phyloP scores from a whole-genome alignment of 495 filamentous ascomycete species.

The Hypoxylon rickii region DNA sequence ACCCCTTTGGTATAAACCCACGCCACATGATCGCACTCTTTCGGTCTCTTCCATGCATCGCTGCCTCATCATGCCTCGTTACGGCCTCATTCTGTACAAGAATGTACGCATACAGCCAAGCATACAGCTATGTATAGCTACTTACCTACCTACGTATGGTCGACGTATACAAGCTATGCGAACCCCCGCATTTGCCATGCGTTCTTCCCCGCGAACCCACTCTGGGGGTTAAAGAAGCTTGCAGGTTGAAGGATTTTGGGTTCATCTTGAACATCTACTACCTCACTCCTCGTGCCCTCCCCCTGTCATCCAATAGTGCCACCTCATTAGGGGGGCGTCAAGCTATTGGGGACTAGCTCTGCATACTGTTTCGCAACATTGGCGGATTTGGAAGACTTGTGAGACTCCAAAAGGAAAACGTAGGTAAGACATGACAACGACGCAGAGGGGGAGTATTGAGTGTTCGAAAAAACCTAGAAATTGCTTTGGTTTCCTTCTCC shows the following conservation, averaged over 20 bases:
- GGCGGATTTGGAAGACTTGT: slow-evolving; percentile 5
- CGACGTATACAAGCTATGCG: slow-evolving; percentile 13
- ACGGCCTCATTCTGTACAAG: not conserved
- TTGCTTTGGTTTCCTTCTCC: slow-evolving; percentile 1
- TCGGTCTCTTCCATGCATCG: slow-evolving; percentile 30
- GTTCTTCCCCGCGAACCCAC: slow-evolving; percentile 24
- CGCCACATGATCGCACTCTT: slow-evolving; percentile 32
- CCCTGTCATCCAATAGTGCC: slow-evolving; percentile 13
- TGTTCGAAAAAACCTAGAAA: slow-evolving; percentile 5
- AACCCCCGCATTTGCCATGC: slow-evolving; percentile 21
- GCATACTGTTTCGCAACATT: slow-evolving; percentile 18
- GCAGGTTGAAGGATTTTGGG: slow-evolving; percentile 10
- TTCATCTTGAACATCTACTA: slow-evolving; percentile 11
- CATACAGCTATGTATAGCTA: not conserved
- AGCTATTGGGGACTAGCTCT: slow-evolving; percentile 23
- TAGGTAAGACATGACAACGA: slow-evolving; percentile 8
- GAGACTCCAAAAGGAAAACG: no score
- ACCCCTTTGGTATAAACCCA: slow-evolving; percentile 12
- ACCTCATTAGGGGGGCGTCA: not conserved
- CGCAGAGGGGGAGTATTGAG: not conserved
- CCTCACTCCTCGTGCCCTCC: no score
- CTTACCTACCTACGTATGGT: no score
- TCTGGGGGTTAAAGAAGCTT: slow-evolving; percentile 13
- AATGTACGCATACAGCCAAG: slow-evolving; percentile 1
- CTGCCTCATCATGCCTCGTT: slow-evolving; percentile 15